These are phyloP conservation scores for Phoma sp. DNA, from an alignment of 2,329 filamentous ascomycete genomes.

Conservation along the genomic window DNA sequence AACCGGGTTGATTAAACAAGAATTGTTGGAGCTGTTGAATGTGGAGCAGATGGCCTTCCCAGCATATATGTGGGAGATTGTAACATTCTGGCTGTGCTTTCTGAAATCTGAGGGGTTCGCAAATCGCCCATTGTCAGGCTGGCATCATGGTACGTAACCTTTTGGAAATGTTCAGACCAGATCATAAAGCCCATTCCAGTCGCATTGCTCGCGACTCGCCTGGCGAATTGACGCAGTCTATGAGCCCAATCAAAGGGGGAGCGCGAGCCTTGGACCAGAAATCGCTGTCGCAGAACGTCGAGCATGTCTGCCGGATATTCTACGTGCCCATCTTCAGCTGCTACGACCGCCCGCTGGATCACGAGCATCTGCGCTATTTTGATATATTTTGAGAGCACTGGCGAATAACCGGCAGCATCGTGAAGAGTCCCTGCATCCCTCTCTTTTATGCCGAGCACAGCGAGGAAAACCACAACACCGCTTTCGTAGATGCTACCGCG, in stretches of 20 bases:
- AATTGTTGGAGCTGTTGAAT: no score
- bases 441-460: neutral
- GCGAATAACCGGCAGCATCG: conserved; percentile 9
- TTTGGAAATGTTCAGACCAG: neutral
- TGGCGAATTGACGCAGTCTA: neutral
- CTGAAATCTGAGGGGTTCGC: no score
- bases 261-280: neutral
- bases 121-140: neutral
- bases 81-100: no score
- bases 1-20: no score
- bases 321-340: neutral
- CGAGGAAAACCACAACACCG: neutral
- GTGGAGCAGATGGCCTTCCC: no score
- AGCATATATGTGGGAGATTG: no score
- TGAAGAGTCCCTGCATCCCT: neutral
- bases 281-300: neutral
- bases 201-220: neutral
- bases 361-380: conserved; percentile 32
- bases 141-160: neutral
- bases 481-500: neutral
- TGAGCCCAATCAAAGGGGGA: neutral
- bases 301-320: neutral
- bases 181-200: neutral
- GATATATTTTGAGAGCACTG: conserved; percentile 26
- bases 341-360: conserved; percentile 16